Evolutionary conservation across 1,139 yeast species (phyloP), one percentile per base, ranked within the genome.

Genomic region (Kluyveromyces sp.): DNA sequence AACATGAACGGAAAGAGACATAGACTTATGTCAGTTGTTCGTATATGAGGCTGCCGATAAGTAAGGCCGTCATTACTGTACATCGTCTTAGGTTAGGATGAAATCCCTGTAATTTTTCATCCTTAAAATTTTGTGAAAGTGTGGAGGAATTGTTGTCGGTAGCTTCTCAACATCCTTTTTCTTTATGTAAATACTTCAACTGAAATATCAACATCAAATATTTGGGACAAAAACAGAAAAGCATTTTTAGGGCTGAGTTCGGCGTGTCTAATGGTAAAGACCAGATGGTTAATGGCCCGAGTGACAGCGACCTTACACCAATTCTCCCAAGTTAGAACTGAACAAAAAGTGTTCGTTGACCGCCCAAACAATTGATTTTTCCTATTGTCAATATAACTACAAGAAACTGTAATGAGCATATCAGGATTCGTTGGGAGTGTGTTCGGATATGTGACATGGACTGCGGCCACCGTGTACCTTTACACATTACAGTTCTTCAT

Each of bases 401-500:
- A 11, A 13, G 7, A 16, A 33, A 6, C 15, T 11, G 20, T 13
- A 9, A 38, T 31, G 41, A 19, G 36, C 13, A 6, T 31, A 18
- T 18, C 15, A n/a, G 30, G 13, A 31, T 6, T 22, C 15, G 31
- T 31, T n/a, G 36, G 12, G 13, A 20, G 19, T n/a, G 9, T 17
- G 20, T 20, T 32, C 11, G 29, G 37, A 16, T 17, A 11, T 13
- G 15, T 30, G 13, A 33, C 34, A 9, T 39, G 34, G 29, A 33
- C 25, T 30, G 40, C 40, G 40, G 47, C 38, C 12, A 41, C 36
- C 8, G 18, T 43, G 9, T 38, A 22, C 20, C 30, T 31, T 11
- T 38, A 38, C 22, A 18, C 36, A 15, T 11, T 31, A 12, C 35
- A 38, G 35, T 13, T 38, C 12, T 3, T 31, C 8, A 15, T 31